phyloP scores from a whole-genome alignment of 305 asterid species.

The Ilex paraguariensis region DNA sequence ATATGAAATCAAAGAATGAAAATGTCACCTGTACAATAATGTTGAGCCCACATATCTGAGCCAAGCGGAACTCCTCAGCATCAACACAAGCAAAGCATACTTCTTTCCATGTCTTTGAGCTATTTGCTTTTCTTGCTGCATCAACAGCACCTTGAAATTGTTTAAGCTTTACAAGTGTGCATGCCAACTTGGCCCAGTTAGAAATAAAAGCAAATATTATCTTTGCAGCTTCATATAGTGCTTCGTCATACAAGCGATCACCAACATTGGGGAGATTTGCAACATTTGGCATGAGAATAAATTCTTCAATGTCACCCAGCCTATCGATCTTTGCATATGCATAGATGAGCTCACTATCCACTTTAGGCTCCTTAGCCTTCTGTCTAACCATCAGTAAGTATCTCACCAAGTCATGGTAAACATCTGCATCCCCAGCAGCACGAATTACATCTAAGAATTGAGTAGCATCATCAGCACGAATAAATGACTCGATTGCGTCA shows the following conservation, averaged over 20 bases:
- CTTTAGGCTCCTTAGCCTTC: slow-evolving; percentile 95
- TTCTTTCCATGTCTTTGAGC: slow-evolving; percentile 98
- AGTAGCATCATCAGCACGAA: slow-evolving; percentile 95
- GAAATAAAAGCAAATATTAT: slow-evolving; percentile 87
- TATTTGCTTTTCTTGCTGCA: slow-evolving; percentile 99
- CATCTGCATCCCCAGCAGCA: slow-evolving; percentile 86
- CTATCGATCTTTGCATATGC: slow-evolving; percentile 98
- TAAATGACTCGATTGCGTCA: slow-evolving; percentile 97
- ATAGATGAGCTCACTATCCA: slow-evolving; percentile 95
- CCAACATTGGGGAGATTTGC: slow-evolving; percentile 98
- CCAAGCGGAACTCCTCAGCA: slow-evolving; percentile 99
- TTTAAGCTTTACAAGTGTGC: slow-evolving; percentile 82
- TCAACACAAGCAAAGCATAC: slow-evolving; percentile 99
- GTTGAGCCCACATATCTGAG: slow-evolving; percentile 98
- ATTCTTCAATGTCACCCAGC: slow-evolving; percentile 92
- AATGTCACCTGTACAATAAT: slow-evolving; percentile 87
- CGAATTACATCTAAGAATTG: slow-evolving; percentile 84
- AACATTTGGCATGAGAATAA: slow-evolving; percentile 97
- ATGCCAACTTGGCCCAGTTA: slow-evolving; percentile 96
- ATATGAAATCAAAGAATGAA: background rate
- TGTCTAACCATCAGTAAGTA: slow-evolving; percentile 98
- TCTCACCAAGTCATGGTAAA: slow-evolving; percentile 89
- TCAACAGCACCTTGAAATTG: slow-evolving; percentile 99
- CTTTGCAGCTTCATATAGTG: slow-evolving; percentile 94
- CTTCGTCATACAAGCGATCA: slow-evolving; percentile 96